A percentile compares a stretch with the other conserved stretches of the same genome.
Conservation (phyloP, 2,329 filamentous ascomycete species). For the Exophiala dermatitidis region DNA sequence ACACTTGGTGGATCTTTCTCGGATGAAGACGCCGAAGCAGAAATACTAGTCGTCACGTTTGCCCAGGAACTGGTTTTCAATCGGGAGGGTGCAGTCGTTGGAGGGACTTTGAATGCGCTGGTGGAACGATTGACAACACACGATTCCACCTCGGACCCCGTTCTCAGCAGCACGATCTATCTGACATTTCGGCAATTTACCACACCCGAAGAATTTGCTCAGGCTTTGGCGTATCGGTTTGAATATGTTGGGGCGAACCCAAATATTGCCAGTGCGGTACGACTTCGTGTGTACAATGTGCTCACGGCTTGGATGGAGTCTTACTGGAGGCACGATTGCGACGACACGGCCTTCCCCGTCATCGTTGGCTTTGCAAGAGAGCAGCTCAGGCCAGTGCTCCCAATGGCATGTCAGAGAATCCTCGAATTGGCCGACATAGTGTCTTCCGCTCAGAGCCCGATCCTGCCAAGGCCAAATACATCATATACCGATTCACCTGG, state of each 20-base stretch:
- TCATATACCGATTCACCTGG: conserved; percentile 66
- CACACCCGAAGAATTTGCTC: conserved; percentile 68
- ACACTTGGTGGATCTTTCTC: conserved; percentile 60
- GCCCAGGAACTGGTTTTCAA: conserved; percentile 88
- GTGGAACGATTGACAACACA: conserved; percentile 93
- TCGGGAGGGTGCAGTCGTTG: conserved; percentile 90
- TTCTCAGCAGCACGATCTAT: conserved; percentile 92
- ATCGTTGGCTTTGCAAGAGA: conserved; percentile 75
- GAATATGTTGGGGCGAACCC: conserved; percentile 79
- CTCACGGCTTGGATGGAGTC: conserved; percentile 97
- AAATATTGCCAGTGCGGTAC: conserved; percentile 68
- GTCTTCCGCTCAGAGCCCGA: conserved; percentile 60
- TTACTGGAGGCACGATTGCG: conserved; percentile 80
- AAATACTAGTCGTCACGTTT: conserved; percentile 88
- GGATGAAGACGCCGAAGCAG: conserved; percentile 73
- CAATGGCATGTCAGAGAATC: conserved; percentile 72
- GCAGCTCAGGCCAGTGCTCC: conserved; percentile 61
- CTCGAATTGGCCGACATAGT: conserved; percentile 74
- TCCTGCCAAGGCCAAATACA: conserved; percentile 77
- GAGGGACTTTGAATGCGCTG: conserved; percentile 79
- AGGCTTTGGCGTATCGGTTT: conserved; percentile 81
- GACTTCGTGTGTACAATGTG: conserved; percentile 86
- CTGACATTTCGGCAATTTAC: conserved; percentile 93
- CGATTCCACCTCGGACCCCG: conserved; percentile 82
- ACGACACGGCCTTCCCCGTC: conserved; percentile 64